phyloP scores from a whole-genome alignment of 2,329 filamentous ascomycete genomes.

The Pseudopyricularia cyperi region DNA sequence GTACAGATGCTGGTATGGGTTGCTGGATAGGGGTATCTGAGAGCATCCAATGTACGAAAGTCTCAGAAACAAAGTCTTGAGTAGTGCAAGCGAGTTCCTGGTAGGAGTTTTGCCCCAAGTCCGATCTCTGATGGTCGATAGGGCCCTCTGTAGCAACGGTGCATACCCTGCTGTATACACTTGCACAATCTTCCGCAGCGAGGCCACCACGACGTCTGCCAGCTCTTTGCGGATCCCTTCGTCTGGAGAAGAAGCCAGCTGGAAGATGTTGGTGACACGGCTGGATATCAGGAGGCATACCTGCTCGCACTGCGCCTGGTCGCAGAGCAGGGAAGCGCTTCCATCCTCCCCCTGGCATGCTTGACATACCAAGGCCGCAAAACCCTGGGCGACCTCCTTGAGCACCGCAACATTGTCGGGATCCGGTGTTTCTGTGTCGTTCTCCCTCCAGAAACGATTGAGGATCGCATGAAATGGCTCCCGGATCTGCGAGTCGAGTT shows the following conservation, averaged over 20 bases:
- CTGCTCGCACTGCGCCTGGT: background rate
- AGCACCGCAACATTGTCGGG: slow-evolving; percentile 26
- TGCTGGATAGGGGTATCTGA: slow-evolving; percentile 19
- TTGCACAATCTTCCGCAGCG: slow-evolving; percentile 24
- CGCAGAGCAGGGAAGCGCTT: background rate
- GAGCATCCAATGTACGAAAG: slow-evolving; percentile 38
- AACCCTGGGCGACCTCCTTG: slow-evolving; percentile 29
- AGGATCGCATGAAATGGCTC: slow-evolving; percentile 30
- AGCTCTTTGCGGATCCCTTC: background rate
- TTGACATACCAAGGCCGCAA: slow-evolving; percentile 31
- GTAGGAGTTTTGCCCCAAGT: slow-evolving; percentile 11
- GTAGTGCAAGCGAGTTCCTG: slow-evolving; percentile 9
- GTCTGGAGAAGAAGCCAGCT: background rate
- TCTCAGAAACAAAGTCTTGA: slow-evolving; percentile 25
- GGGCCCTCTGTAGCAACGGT: slow-evolving; percentile 16
- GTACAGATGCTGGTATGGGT: slow-evolving; percentile 10
- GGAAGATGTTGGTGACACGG: slow-evolving; percentile 1
- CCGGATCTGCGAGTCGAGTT: slow-evolving; percentile 25
- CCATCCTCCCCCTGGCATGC: slow-evolving; percentile 8
- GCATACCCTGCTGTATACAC: slow-evolving; percentile 22
- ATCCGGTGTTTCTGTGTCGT: slow-evolving; percentile 12
- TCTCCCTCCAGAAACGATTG: slow-evolving; percentile 21
- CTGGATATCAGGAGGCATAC: slow-evolving; percentile 1
- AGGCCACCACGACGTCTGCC: slow-evolving; percentile 25
- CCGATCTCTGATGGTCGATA: slow-evolving; percentile 10